Conservation (phyloP, 805 yeast species). For the Kuraishia ogatae region DNA sequence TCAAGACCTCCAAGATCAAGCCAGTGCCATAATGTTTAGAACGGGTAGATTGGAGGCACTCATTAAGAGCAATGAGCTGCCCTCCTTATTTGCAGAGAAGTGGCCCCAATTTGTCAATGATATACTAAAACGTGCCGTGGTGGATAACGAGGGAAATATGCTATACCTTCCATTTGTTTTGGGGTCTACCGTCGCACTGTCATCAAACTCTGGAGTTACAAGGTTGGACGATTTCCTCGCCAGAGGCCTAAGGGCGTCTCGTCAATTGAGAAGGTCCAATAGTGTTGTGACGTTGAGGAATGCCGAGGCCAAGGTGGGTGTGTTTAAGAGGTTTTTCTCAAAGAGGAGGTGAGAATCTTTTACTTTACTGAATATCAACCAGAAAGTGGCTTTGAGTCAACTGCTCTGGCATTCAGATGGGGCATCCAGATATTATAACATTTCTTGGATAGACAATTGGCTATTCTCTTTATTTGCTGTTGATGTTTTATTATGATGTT, state of each 20-base stretch:
- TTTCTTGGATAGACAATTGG: too few species aligned
- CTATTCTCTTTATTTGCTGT: too few species aligned
- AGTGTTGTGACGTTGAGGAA: not conserved
- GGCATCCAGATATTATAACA: too few species aligned
- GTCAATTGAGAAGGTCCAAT: not conserved
- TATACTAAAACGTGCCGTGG: not conserved
- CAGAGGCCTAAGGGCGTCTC: not conserved
- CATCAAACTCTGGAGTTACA: not conserved
- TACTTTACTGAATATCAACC: not conserved
- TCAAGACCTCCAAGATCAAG: slow-evolving; percentile 28
- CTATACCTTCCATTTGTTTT: not conserved
- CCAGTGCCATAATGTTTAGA: slow-evolving; percentile 14
- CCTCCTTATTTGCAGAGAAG: slow-evolving; percentile 12
- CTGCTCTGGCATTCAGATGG: too few species aligned
- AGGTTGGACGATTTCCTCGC: not conserved
- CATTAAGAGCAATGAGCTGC: slow-evolving; percentile 14
- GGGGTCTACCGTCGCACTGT: not conserved
- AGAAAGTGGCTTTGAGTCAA: too few species aligned
- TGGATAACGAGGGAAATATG: not conserved
- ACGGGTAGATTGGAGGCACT: slow-evolving; percentile 10
- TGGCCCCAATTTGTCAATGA: slow-evolving; percentile 11
- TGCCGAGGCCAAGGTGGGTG: not conserved
- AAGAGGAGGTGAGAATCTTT: not conserved
- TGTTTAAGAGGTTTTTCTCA: not conserved
- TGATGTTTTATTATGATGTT: too few species aligned